A percentile compares a stretch with the other conserved stretches of the same genome.
Evolutionary conservation across 2,329 filamentous ascomycete species (phyloP).

Genomic region (Byssochlamys sp.): DNA sequence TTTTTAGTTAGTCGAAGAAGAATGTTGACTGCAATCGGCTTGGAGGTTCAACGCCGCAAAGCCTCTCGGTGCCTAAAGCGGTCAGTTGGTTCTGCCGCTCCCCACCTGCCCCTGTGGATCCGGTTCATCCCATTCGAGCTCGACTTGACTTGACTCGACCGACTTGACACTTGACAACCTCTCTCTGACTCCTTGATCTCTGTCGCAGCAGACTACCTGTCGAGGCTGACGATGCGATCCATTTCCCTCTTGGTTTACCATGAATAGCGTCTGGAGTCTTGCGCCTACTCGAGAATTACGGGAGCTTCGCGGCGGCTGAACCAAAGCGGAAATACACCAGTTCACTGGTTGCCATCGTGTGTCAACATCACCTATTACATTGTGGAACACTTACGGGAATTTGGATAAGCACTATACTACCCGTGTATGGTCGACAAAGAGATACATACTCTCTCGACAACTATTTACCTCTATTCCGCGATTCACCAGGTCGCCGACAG

Average conservation of each 20-base stretch:
- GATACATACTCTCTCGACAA: not conserved
- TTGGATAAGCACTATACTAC: not conserved
- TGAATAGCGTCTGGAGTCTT: slow-evolving; percentile 15
- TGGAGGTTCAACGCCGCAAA: not conserved
- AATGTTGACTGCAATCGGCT: too few relatives aligned
- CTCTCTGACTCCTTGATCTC: not conserved
- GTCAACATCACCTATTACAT: not conserved
- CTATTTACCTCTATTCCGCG: not conserved
- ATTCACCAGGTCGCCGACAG: not conserved
- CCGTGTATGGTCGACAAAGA: not conserved
- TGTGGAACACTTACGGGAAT: not conserved
- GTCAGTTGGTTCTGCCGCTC: not conserved
- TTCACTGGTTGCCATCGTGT: not conserved
- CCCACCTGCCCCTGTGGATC: not conserved
- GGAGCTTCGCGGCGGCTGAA: slow-evolving; percentile 21
- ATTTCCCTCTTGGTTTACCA: slow-evolving; percentile 5
- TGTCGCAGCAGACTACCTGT: not conserved
- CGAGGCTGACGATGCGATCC: not conserved
- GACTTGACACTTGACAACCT: not conserved
- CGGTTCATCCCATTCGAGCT: not conserved
- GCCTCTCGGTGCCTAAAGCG: not conserved
- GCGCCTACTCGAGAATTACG: slow-evolving; percentile 16
- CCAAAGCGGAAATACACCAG: not conserved
- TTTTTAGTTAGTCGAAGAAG: too few relatives aligned
- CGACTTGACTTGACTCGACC: not conserved